A percentile compares a stretch with the other conserved stretches of the same genome.
These are phyloP conservation scores for Trametes maxima DNA, from an alignment of 768 basidiomycete genomes.

Conservation along the genomic window DNA sequence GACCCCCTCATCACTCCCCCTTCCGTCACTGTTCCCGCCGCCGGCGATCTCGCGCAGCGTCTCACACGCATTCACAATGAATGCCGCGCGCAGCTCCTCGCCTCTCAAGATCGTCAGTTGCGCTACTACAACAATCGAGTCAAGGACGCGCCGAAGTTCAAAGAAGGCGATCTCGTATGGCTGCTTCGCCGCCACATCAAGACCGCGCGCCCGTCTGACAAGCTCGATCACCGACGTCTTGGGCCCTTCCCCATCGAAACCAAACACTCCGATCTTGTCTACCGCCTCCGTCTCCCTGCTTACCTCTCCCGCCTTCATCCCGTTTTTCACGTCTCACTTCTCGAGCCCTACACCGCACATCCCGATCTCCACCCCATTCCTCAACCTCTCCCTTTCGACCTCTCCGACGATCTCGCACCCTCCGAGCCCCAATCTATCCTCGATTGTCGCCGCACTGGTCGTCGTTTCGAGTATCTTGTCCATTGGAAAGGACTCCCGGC, in stretches of 20 bases:
- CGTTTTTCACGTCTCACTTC: constrained; percentile 2
- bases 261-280: constrained; percentile 3
- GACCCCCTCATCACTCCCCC: constrained; percentile 33
- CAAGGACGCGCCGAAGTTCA: constrained; percentile 33
- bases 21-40: constrained; percentile 35
- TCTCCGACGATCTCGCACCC: not conserved
- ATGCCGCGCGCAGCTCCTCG: constrained; percentile 35
- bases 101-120: constrained; percentile 34
- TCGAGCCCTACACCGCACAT: constrained; percentile 1
- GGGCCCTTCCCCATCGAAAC: constrained; percentile 4
- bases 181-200: constrained; percentile 41
- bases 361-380: not conserved
- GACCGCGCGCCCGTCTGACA: constrained; percentile 43
- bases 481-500: constrained; percentile 3
- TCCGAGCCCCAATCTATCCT: constrained; percentile 2
- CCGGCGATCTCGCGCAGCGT: constrained; percentile 33
- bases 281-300: constrained; percentile 6
- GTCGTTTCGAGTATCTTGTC: constrained; percentile 5
- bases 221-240: constrained; percentile 32
- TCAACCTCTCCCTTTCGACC: not conserved
- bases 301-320: constrained; percentile 7
- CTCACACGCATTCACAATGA: constrained; percentile 39
- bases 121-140: constrained; percentile 34
- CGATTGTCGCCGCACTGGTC: constrained; percentile 7
- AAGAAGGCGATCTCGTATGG: constrained; percentile 41